These are phyloP conservation scores for Ilyonectria robusta DNA, from an alignment of 2,329 filamentous ascomycete species.

Conservation along the genomic window DNA sequence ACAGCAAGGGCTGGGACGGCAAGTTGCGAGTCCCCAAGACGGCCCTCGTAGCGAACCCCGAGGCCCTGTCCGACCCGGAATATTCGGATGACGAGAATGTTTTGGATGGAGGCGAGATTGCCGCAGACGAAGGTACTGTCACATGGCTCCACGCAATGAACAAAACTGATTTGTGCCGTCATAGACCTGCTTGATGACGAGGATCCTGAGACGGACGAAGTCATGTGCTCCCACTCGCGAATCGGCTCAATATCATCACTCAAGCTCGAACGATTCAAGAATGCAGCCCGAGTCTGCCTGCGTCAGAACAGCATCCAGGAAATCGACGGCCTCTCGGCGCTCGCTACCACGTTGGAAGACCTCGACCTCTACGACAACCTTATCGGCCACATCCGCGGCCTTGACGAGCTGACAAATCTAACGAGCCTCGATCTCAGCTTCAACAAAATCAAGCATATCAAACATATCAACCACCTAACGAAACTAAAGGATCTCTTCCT, in stretches of 20 bases:
- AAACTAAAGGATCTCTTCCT: constrained; percentile 89
- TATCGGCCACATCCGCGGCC: constrained; percentile 86
- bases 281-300: constrained; percentile 84
- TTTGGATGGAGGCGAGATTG: constrained; percentile 80
- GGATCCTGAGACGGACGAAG: constrained; percentile 77
- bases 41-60: constrained; percentile 78
- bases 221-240: constrained; percentile 91
- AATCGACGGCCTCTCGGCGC: constrained; percentile 79
- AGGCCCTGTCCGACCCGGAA: constrained; percentile 87
- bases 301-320: constrained; percentile 91
- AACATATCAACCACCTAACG: constrained; percentile 83
- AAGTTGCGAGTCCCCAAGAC: constrained; percentile 81
- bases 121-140: constrained; percentile 81
- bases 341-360: constrained; percentile 80
- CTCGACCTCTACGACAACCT: constrained; percentile 98
- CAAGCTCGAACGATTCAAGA: constrained; percentile 85
- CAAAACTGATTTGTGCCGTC: constrained; percentile 5
- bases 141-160: not conserved
- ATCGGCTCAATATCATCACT: constrained; percentile 84
- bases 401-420: constrained; percentile 83
- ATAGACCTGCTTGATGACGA: constrained; percentile 74
- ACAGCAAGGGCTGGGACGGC: constrained; percentile 85
- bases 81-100: constrained; percentile 82
- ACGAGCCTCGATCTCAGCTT: constrained; percentile 91
- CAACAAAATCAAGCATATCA: constrained; percentile 99